Conservation (phyloP, 306 rosid species). For the Carpinus viminea region DNA sequence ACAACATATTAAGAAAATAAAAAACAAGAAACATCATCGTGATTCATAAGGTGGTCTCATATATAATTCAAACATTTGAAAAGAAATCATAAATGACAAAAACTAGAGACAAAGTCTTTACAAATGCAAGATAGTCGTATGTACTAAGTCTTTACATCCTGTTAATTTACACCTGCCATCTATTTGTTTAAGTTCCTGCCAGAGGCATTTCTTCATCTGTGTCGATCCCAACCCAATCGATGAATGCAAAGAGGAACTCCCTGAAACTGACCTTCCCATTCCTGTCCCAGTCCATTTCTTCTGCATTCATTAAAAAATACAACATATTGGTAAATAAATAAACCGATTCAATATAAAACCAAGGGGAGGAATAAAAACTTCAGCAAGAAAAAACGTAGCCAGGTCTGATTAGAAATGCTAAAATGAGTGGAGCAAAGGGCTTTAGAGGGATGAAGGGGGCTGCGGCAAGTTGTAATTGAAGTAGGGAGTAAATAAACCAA, state of each 20-base stretch:
- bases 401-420: too few relatives aligned
- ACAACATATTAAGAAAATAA: background rate
- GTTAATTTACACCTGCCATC: background rate
- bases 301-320: conserved; percentile 30
- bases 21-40: background rate
- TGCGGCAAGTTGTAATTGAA: background rate
- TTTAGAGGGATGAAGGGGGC: background rate
- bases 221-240: conserved; percentile 83
- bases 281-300: conserved; percentile 89
- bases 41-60: background rate
- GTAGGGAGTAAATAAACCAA: background rate
- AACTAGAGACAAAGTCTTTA: background rate
- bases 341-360: conserved; percentile 9
- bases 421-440: background rate
- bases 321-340: conserved; percentile 6
- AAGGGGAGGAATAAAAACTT: conserved; percentile 3
- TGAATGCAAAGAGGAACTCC: conserved; percentile 83
- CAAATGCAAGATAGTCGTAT: conserved; percentile 18
- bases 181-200: conserved; percentile 13
- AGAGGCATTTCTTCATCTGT: conserved; percentile 50
- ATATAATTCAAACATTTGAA: background rate
- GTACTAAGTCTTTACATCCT: background rate
- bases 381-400: conserved; percentile 5
- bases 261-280: conserved; percentile 76
- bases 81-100: background rate